These are phyloP conservation scores for Penicillium sp. DNA, from an alignment of 2,329 filamentous ascomycete species.

Conservation along the genomic window DNA sequence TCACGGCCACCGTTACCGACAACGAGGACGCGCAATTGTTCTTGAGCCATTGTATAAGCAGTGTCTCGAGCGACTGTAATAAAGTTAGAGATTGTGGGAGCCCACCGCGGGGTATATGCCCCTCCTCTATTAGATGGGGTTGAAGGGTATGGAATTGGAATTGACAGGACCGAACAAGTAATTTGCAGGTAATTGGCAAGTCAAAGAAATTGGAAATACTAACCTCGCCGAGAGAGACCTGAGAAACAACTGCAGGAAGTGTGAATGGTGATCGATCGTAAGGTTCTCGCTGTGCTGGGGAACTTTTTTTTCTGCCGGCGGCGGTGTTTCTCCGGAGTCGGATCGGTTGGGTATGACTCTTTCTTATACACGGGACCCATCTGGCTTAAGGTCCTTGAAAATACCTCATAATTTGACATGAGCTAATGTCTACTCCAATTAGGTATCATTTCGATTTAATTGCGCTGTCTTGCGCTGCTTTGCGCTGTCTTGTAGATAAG, in stretches of 20 bases:
- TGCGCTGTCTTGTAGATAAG: no score
- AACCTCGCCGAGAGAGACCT: constrained; percentile 30
- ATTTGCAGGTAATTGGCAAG: neutral
- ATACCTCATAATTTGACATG: no score
- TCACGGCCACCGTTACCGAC: constrained; percentile 94
- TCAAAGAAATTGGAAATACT: constrained; percentile 9
- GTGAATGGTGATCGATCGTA: constrained; percentile 16
- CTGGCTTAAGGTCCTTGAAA: no score
- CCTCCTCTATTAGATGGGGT: constrained; percentile 10
- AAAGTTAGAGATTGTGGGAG: constrained; percentile 26
- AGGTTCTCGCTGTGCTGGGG: constrained; percentile 15
- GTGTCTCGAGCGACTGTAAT: constrained; percentile 30
- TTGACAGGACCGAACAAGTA: neutral
- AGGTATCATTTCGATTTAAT: no score
- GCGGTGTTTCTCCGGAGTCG: constrained; percentile 28
- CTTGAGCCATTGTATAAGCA: constrained; percentile 43
- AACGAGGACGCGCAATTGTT: constrained; percentile 72
- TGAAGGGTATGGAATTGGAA: constrained; percentile 2
- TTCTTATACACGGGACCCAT: neutral
- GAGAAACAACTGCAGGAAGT: constrained; percentile 28
- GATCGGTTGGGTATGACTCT: constrained; percentile 10
- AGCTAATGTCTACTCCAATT: no score
- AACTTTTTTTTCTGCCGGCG: constrained; percentile 34
- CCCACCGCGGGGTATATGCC: constrained; percentile 30
- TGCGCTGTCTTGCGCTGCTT: no score